Evolutionary conservation across 306 rosid genomes (phyloP).

Genomic region (Malus orientalis): DNA sequence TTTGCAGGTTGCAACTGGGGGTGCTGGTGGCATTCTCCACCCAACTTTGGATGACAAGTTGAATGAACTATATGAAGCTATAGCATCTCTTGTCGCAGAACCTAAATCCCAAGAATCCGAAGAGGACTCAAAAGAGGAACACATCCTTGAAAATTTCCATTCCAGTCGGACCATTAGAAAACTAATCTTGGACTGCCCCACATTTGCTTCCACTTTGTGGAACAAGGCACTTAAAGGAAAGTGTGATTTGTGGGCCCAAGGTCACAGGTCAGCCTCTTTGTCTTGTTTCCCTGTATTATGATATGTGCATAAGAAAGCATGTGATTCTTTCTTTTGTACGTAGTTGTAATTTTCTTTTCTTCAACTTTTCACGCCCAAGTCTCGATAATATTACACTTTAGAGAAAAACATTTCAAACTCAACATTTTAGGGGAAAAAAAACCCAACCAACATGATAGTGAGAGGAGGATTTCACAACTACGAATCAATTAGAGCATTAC

Average conservation of each 20-base stretch:
- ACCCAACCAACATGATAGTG: background rate
- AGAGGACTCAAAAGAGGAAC: constrained; percentile 52
- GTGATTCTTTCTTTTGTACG: constrained; percentile 7
- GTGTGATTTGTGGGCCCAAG: constrained; percentile 65
- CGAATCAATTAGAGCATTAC: too few species aligned
- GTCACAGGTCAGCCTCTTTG: constrained; percentile 56
- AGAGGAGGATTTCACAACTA: background rate
- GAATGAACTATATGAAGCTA: constrained; percentile 48
- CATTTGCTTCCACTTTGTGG: constrained; percentile 79
- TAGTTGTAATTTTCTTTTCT: background rate
- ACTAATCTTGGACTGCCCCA: constrained; percentile 70
- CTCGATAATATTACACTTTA: background rate
- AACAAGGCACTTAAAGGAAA: constrained; percentile 67
- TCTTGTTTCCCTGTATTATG: background rate
- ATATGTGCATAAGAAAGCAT: background rate
- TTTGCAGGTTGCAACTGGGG: constrained; percentile 67
- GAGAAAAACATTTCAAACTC: background rate
- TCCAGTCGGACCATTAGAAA: constrained; percentile 84
- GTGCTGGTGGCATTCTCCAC: constrained; percentile 66
- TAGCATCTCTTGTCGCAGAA: constrained; percentile 61
- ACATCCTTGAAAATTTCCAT: constrained; percentile 74
- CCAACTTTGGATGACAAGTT: constrained; percentile 63
- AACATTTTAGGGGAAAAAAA: background rate
- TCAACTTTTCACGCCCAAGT: background rate
- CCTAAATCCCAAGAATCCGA: constrained; percentile 54